Evolutionary conservation across 164 flowering plant genomes (phyloP).

Genomic region (Vitis vinifera): DNA sequence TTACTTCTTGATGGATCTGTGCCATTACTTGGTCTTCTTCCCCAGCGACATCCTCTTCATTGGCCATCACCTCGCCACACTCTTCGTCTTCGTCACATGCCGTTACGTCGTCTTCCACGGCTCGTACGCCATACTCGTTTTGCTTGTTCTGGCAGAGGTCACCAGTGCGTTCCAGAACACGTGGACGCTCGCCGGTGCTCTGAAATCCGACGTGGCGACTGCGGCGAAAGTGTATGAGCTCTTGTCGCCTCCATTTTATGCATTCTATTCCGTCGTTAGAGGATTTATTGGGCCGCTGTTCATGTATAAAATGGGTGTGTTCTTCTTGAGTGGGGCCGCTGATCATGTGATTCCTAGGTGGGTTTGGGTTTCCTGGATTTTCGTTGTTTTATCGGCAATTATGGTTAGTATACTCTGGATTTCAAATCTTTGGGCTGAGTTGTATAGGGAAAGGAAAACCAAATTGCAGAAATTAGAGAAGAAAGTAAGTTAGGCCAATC

Average conservation of each 20-base stretch:
- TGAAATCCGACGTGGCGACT: conserved; percentile 34
- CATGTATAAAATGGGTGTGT: conserved; percentile 51
- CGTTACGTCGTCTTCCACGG: conserved; percentile 66
- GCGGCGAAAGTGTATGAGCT: conserved; percentile 50
- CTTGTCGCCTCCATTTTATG: conserved; percentile 56
- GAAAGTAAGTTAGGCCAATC: conserved; percentile 28
- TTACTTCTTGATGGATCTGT: conserved; percentile 70
- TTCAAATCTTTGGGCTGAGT: conserved; percentile 67
- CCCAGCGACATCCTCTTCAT: conserved; percentile 82
- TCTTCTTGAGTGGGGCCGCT: conserved; percentile 52
- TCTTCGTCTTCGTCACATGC: conserved; percentile 82
- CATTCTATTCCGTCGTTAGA: conserved; percentile 49
- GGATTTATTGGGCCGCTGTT: conserved; percentile 59
- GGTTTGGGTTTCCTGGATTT: conserved; percentile 61
- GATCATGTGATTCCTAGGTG: conserved; percentile 56
- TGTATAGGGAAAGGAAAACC: conserved; percentile 45
- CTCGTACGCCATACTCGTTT: conserved; percentile 57
- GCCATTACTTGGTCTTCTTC: conserved; percentile 67
- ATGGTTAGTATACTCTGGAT: conserved; percentile 78
- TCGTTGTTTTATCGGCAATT: conserved; percentile 61
- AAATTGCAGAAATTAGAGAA: conserved; percentile 30
- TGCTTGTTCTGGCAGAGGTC: conserved; percentile 73
- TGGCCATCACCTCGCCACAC: conserved; percentile 80
- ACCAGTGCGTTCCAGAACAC: conserved; percentile 84
- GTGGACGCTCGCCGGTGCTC: conserved; percentile 74